Percentiles rank a stretch among this genome's conserved stretches.
Conservation (phyloP, 2,329 filamentous ascomycete species). For the Colletotrichum aenigma region DNA sequence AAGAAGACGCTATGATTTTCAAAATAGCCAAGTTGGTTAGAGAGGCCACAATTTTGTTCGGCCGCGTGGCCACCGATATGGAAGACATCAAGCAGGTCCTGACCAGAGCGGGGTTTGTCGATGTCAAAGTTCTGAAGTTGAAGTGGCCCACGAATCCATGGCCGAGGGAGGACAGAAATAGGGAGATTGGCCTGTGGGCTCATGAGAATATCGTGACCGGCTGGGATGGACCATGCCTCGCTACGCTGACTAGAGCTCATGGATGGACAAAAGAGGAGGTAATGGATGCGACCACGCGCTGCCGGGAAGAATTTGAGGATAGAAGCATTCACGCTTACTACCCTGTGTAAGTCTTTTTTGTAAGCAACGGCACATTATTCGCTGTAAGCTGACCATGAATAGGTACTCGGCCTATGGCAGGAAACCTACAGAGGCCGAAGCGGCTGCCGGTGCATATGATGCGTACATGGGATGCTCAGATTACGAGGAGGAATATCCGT, state of each 20-base stretch:
- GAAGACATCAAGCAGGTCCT: background rate
- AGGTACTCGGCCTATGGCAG: background rate
- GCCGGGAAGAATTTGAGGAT: background rate
- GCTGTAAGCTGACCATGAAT: background rate
- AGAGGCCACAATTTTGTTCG: background rate
- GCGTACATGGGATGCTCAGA: background rate
- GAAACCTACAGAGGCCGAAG: background rate
- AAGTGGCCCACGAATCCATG: background rate
- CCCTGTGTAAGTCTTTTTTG: background rate
- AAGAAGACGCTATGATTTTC: constrained; percentile 25
- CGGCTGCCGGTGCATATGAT: background rate
- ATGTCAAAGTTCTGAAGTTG: background rate
- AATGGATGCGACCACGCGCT: background rate
- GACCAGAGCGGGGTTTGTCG: background rate
- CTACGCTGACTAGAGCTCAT: background rate
- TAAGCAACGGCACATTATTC: background rate
- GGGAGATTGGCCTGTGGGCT: background rate
- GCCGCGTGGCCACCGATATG: background rate
- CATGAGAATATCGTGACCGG: background rate
- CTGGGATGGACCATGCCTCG: background rate
- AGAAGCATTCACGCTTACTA: background rate
- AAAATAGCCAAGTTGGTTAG: constrained; percentile 30
- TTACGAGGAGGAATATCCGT: background rate
- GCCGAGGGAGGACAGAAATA: background rate
- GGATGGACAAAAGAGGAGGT: background rate